phyloP scores from a whole-genome alignment of 148 eudicot species.

The Rhododendron vialii region DNA sequence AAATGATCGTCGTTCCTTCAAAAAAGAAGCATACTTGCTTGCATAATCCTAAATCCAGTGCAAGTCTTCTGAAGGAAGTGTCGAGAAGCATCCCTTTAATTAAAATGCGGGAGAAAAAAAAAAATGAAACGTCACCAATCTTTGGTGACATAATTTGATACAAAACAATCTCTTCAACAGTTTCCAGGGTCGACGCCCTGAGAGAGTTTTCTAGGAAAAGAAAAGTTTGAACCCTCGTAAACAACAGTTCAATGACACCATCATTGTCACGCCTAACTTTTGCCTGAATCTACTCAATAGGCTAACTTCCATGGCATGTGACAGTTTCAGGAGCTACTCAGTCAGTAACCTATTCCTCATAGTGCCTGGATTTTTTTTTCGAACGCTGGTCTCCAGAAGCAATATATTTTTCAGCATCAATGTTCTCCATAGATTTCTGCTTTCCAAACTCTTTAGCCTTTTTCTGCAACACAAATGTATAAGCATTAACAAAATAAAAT shows the following conservation, averaged over 20 bases:
- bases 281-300: background rate
- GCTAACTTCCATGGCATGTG: background rate
- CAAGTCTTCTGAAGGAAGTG: background rate
- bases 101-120: background rate
- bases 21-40: background rate
- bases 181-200: background rate
- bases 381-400: conserved; percentile 34
- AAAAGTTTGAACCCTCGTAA: background rate
- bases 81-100: background rate
- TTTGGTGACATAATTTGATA: background rate
- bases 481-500: background rate
- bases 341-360: background rate
- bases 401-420: conserved; percentile 54
- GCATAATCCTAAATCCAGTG: background rate
- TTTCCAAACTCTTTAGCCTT: conserved; percentile 63
- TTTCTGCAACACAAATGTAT: conserved; percentile 39
- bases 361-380: conserved; percentile 48
- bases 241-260: background rate
- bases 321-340: background rate
- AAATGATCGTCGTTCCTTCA: background rate
- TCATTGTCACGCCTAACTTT: background rate
- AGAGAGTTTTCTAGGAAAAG: background rate
- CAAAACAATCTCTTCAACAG: background rate
- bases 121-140: background rate
- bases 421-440: conserved; percentile 40